Evolutionary conservation across 2,329 filamentous ascomycete species (phyloP).

Genomic region (Colletotrichum destructivum): DNA sequence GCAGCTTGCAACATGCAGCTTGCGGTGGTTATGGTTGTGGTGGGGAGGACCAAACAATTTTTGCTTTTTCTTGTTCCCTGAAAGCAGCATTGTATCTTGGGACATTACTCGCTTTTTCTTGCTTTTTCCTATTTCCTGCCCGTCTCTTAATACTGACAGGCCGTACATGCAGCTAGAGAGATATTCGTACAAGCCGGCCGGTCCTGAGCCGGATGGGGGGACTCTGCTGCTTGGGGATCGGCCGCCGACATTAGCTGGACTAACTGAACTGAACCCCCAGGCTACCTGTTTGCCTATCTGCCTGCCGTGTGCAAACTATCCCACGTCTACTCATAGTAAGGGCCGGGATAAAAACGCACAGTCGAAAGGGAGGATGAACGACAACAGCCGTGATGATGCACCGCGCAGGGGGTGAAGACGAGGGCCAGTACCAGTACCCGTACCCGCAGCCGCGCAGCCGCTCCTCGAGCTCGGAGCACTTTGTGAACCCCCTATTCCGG

Average conservation of each 20-base stretch:
- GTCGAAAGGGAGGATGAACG: conserved; percentile 5
- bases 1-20: conserved; percentile 7
- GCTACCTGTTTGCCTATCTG: too few relatives aligned
- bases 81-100: neutral
- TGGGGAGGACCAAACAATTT: neutral
- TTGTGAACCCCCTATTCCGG: conserved; percentile 18
- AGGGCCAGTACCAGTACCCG: neutral
- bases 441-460: conserved; percentile 28
- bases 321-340: neutral
- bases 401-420: conserved; percentile 21
- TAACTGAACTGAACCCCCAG: conserved; percentile 3
- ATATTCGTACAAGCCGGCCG: neutral
- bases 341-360: conserved; percentile 1
- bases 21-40: conserved; percentile 1
- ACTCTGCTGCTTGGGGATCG: neutral
- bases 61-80: neutral
- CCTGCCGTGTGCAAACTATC: conserved; percentile 4
- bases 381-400: conserved; percentile 24
- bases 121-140: neutral
- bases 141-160: neutral
- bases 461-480: conserved; percentile 35
- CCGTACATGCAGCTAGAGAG: too few relatives aligned
- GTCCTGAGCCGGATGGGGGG: neutral
- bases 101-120: conserved; percentile 2
- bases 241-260: conserved; percentile 13